Base-by-base conservation (phyloP, 2,329 filamentous ascomycete genomes). In the Penicillium sp. region DNA sequence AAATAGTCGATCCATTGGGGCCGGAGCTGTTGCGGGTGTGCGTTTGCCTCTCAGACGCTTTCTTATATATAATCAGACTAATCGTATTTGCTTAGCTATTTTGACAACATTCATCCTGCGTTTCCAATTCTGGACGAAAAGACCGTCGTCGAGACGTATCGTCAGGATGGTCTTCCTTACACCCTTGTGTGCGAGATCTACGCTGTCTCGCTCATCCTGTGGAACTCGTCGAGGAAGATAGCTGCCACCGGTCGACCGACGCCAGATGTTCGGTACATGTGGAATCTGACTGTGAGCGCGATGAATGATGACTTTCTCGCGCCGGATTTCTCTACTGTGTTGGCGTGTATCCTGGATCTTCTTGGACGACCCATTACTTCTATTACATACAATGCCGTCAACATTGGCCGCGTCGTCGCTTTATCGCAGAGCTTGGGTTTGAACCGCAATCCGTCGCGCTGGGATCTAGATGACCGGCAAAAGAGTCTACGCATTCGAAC, bases 231-330 rank as follows among this genome's bases (percentile, higher is more conserved):
- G 1, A 56, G 49, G 20, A 58, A 56, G 4, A 60, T 61, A 20
- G 48, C 47, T 5, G 57, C 59, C 21, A 57, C 46, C 33, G 48
- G 57, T 26, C 57, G 58, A 26, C 60, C 59, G 11, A 66, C 68
- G 1, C 81, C 81, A 0, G 80, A 83, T 61, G 67, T 71, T 12
- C 74, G 77, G 14, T 83, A 79, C 60, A 74, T 81, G 30, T 84
- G 81, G 81, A 83, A 83, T 54, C 72, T 81, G 20, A 78, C 80
- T 16, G 79, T 75, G 14, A 78, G 79, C 56, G 79, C 80, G 0
- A 67, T 82, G 5, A 79, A 81, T 57, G 80, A 83, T 43, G 74
- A 83, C 3, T 73, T 80, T 28, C 67, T 79, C 5, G 77, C 77
- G 0, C 81, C 80, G 0, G 77, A 80, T 0, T 72, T 83, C 45